These are phyloP conservation scores for Termitomyces sp. DNA, from an alignment of 768 basidiomycete genomes.

Conservation along the genomic window DNA sequence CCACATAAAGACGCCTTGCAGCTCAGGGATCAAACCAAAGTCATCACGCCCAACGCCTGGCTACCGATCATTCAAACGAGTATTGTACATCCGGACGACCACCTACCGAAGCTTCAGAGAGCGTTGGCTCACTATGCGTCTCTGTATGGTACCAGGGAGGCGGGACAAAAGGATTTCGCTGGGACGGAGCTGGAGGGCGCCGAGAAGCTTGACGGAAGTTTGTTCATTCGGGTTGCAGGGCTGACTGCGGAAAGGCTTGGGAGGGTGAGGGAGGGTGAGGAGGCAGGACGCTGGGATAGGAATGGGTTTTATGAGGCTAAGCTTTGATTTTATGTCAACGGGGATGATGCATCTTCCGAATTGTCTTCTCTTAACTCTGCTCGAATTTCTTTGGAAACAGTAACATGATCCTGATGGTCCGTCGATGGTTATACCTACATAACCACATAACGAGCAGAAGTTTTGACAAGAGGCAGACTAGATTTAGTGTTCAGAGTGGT, in stretches of 20 bases:
- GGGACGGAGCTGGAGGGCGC: slow-evolving; percentile 35
- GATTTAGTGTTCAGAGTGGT: no score
- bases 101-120: slow-evolving; percentile 29
- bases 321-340: background rate
- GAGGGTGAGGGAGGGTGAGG: slow-evolving; percentile 21
- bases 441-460: no score
- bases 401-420: no score
- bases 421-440: no score
- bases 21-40: slow-evolving; percentile 23
- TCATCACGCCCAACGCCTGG: slow-evolving; percentile 51
- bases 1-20: slow-evolving; percentile 20
- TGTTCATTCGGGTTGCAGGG: slow-evolving; percentile 49
- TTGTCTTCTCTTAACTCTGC: no score
- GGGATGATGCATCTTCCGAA: background rate
- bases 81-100: slow-evolving; percentile 55
- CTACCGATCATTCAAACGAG: slow-evolving; percentile 47
- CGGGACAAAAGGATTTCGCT: slow-evolving; percentile 16
- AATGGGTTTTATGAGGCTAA: slow-evolving; percentile 12
- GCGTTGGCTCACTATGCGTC: slow-evolving; percentile 23
- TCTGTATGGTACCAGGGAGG: slow-evolving; percentile 25
- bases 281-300: slow-evolving; percentile 12
- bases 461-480: no score
- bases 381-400: no score
- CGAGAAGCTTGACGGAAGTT: slow-evolving; percentile 44
- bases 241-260: slow-evolving; percentile 28